Percentiles rank a stretch among this genome's conserved stretches.
phyloP scores from a whole-genome alignment of 345 rosid species.

The Brassica juncea region DNA sequence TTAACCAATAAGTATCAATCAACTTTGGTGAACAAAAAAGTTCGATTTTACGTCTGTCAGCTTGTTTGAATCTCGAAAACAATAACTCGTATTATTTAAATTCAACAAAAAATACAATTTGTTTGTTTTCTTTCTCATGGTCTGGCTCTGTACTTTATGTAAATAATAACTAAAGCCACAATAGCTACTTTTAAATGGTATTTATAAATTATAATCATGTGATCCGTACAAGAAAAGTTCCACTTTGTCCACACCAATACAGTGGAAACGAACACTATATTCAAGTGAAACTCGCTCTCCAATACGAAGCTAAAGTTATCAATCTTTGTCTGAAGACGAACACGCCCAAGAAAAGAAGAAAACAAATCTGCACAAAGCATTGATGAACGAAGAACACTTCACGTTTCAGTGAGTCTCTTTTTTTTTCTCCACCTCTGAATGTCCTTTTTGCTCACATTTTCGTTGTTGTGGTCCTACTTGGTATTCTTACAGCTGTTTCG shows the following conservation, averaged over 20 bases:
- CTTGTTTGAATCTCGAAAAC: conserved; percentile 1
- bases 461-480: conserved; percentile 31
- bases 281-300: not conserved
- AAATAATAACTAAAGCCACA: not conserved
- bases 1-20: not conserved
- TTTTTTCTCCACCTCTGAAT: not conserved
- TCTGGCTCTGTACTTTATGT: not conserved
- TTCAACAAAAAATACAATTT: not conserved
- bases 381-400: conserved; percentile 13
- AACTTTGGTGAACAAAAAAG: not conserved
- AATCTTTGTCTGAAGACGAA: conserved; percentile 7
- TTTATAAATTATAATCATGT: conserved; percentile 2
- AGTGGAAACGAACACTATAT: not conserved
- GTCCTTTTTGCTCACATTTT: not conserved
- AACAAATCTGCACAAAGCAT: not conserved
- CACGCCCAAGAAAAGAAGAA: conserved; percentile 4
- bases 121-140: not conserved
- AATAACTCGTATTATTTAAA: not conserved
- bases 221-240: conserved; percentile 23
- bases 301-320: not conserved
- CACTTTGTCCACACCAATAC: conserved; percentile 11
- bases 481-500: conserved; percentile 22
- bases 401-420: conserved; percentile 9
- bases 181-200: not conserved
- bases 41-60: not conserved